phyloP scores from a whole-genome alignment of 2,329 filamentous ascomycete genomes.

The Penicillium sp. region DNA sequence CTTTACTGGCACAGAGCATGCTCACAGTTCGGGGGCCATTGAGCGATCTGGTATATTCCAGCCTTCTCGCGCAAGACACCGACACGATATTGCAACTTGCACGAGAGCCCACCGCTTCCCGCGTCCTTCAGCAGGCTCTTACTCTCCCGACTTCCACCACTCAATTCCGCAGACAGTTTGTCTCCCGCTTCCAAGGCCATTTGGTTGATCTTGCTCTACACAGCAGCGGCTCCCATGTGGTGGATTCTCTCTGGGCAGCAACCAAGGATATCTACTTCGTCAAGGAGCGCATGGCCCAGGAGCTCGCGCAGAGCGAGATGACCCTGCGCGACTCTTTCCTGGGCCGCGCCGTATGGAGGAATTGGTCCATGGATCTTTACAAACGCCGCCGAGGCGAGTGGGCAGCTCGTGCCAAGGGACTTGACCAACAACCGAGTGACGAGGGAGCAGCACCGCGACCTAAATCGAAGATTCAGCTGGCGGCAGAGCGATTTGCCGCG shows the following conservation, averaged over 20 bases:
- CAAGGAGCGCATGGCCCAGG: constrained; percentile 61
- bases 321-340: constrained; percentile 58
- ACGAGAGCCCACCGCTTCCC: constrained; percentile 54
- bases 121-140: constrained; percentile 61
- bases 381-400: constrained; percentile 60
- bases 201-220: constrained; percentile 58
- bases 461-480: constrained; percentile 53
- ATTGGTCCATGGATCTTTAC: constrained; percentile 69
- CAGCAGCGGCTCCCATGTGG: constrained; percentile 60
- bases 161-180: constrained; percentile 59
- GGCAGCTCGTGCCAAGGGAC: constrained; percentile 56
- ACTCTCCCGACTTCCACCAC: constrained; percentile 49
- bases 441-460: constrained; percentile 28
- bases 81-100: constrained; percentile 61
- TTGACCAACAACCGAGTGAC: constrained; percentile 28
- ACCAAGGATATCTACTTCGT: constrained; percentile 61
- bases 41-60: constrained; percentile 65
- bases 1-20: constrained; percentile 74
- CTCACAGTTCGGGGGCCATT: constrained; percentile 66
- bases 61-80: constrained; percentile 57
- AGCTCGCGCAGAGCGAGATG: constrained; percentile 57
- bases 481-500: constrained; percentile 53
- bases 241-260: constrained; percentile 61
- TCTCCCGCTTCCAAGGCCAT: constrained; percentile 58
- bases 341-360: constrained; percentile 65